phyloP scores from a whole-genome alignment of 805 yeast species.

The Phaffomyces antillensis region DNA sequence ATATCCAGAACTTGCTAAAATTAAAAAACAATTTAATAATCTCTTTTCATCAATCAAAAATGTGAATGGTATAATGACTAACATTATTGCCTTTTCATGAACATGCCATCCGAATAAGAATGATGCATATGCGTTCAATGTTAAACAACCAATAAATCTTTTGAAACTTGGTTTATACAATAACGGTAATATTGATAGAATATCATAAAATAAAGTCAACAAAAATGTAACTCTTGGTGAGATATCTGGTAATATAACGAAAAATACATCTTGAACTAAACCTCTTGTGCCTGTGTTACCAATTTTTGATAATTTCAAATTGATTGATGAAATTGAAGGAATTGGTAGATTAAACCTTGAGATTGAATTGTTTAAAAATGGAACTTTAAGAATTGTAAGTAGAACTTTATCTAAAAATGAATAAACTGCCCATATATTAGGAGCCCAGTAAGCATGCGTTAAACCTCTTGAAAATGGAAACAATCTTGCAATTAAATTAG shows the following conservation, averaged over 20 bases:
- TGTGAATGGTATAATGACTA: constrained; percentile 82
- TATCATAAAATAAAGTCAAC: constrained; percentile 78
- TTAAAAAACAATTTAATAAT: constrained; percentile 61
- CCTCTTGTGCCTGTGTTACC: constrained; percentile 65
- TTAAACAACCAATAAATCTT: constrained; percentile 75
- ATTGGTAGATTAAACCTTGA: constrained; percentile 26
- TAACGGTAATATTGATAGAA: constrained; percentile 67
- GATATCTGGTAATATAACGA: constrained; percentile 73
- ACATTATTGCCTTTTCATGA: constrained; percentile 93
- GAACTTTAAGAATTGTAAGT: constrained; percentile 33
- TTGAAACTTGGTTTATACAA: constrained; percentile 65
- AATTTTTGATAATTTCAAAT: constrained; percentile 25
- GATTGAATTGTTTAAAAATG: constrained; percentile 35
- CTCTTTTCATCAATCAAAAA: constrained; percentile 68
- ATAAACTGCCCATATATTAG: constrained; percentile 94
- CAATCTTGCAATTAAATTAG: constrained; percentile 58
- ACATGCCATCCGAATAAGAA: constrained; percentile 98
- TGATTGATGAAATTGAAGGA: constrained; percentile 26
- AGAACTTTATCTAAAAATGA: constrained; percentile 73
- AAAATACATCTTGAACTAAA: constrained; percentile 83
- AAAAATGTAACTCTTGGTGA: constrained; percentile 71
- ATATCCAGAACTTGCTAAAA: constrained; percentile 73
- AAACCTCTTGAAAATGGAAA: constrained; percentile 94
- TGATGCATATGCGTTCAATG: constrained; percentile 86
- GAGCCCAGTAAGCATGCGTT: constrained; percentile 99